A percentile compares a stretch with the other conserved stretches of the same genome.
Evolutionary conservation across 495 filamentous ascomycete genomes (phyloP).

Genomic region (Xylaria curta): DNA sequence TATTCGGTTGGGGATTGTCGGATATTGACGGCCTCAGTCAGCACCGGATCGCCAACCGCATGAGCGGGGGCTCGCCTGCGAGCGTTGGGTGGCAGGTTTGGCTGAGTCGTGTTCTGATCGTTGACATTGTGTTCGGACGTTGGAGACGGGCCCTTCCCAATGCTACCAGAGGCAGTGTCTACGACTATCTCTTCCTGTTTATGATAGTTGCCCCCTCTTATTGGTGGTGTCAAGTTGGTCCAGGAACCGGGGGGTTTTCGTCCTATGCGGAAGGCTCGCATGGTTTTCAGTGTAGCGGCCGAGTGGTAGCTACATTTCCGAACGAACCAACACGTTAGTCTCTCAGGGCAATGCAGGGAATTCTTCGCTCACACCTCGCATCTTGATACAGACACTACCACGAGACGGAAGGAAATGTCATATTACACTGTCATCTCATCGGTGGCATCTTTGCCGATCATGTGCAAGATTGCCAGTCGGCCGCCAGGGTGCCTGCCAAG

Average conservation of each 20-base stretch:
- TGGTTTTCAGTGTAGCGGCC: constrained; percentile 66
- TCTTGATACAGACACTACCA: constrained; percentile 3
- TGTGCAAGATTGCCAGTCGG: constrained; percentile 52
- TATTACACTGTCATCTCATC: constrained; percentile 56
- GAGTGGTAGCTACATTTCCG: constrained; percentile 69
- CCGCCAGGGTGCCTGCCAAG: constrained; percentile 56
- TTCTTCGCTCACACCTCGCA: constrained; percentile 17
- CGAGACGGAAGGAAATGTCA: constrained; percentile 18
- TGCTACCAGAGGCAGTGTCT: not conserved
- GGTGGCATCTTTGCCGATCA: constrained; percentile 59
- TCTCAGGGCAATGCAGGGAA: not conserved
- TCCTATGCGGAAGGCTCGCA: constrained; percentile 80
- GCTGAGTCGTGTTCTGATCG: not conserved
- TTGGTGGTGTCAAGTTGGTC: constrained; percentile 80
- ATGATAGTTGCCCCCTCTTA: constrained; percentile 81
- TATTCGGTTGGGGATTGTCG: constrained; percentile 39
- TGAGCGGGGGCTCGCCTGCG: constrained; percentile 13
- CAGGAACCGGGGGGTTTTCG: constrained; percentile 70
- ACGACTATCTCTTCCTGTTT: constrained; percentile 35
- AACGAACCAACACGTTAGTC: not conserved
- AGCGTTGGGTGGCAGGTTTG: not conserved
- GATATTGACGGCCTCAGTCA: not conserved
- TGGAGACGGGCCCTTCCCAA: not conserved
- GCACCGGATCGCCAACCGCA: not conserved
- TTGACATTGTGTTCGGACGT: not conserved